Evolutionary conservation across 1,284 basidiomycete species (phyloP), one percentile per base, ranked within the genome.

Genomic region (Apiotrichum montevideense): DNA sequence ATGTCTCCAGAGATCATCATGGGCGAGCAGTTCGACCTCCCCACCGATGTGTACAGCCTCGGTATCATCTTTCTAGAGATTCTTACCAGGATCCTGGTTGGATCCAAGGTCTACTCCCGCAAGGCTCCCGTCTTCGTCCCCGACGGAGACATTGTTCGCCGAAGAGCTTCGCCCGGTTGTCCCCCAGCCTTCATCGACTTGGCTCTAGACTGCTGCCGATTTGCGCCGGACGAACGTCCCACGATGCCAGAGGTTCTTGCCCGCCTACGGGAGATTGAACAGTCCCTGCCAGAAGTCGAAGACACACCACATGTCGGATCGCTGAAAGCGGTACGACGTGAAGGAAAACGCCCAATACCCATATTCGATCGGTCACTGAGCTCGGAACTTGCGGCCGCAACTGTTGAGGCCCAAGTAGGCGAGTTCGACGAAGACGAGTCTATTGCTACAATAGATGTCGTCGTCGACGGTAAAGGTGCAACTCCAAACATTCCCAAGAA

Each of bases 61-160:
- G 95, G 94, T 1, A 85, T 98, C 71, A 95, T 98, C 66, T 87
- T 96, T 67, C 88, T 90, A 69, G 95, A 98, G 78, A 90, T 98
- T 64, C 81, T 86, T 1, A 84, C 88, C 0, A 82, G 93, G n/a
- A 84, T 81, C 56, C 81, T 97, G 21, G 92, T 93, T 0, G 90
- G 93, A 63, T 74, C 70, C 58, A 76, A 81, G 55, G 83, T 85
- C 47, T 94, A 93, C 78, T 87, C 86, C 75, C 85, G 92, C 8
- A 77, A 80, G 4, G 83, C 89, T 0, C 91, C 93, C 0, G 75
- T 78, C 1, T 97, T 93, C 75, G 84, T 82, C 1, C 82, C 97
- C 52, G 90, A 96, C 66, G 29, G 13, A 3, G 43, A 53, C 33
- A 44, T 37, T 21, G 56, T 57, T 5, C 51, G 51, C 2, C n/a